Percentiles rank a stretch among this genome's conserved stretches.
These are phyloP conservation scores for Lepidium africanum DNA, from an alignment of 345 rosid species.

Conservation along the genomic window DNA sequence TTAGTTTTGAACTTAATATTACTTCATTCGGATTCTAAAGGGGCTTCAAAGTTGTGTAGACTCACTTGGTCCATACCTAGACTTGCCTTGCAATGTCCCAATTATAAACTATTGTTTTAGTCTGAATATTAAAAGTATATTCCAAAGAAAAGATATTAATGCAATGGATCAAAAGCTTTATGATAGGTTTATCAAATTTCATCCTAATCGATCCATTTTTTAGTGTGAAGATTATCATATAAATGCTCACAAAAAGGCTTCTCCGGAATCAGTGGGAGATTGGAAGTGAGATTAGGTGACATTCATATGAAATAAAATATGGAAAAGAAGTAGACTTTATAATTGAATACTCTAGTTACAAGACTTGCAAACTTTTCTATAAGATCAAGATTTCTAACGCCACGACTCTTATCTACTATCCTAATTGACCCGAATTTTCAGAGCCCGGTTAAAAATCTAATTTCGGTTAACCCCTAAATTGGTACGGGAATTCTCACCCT, in stretches of 20 bases:
- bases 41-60: neutral
- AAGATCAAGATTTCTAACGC: neutral
- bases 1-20: neutral
- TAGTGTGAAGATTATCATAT: neutral
- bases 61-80: neutral
- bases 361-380: neutral
- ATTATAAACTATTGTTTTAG: neutral
- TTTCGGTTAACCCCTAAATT: neutral
- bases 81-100: neutral
- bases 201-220: neutral
- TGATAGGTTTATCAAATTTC: neutral
- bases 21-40: neutral
- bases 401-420: neutral
- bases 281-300: neutral
- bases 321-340: neutral
- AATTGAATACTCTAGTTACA: neutral
- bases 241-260: neutral
- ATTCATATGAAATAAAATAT: neutral
- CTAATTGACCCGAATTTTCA: neutral
- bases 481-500: neutral
- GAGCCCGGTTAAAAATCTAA: neutral
- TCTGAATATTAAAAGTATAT: neutral
- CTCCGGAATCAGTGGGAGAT: neutral
- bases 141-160: neutral
- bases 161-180: neutral